phyloP scores from a whole-genome alignment of 495 filamentous ascomycete species.

The Polyplosphaeria fusca region DNA sequence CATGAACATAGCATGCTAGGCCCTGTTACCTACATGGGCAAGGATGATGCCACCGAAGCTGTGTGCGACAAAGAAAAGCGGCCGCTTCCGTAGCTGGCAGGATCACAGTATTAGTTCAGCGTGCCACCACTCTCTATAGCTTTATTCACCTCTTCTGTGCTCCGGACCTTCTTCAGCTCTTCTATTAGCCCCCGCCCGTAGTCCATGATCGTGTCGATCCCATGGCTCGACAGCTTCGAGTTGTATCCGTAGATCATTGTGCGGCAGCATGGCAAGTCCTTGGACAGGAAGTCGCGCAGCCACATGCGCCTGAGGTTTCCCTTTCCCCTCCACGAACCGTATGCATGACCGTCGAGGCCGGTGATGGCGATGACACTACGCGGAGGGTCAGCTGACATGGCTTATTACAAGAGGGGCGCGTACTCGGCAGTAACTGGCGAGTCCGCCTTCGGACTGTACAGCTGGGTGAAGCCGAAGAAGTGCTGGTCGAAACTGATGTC shows the following conservation, averaged over 20 bases:
- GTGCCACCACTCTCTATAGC: conserved; percentile 4
- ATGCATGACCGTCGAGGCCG: conserved; percentile 32
- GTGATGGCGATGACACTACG: conserved; percentile 34
- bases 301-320: conserved; percentile 11
- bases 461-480: conserved; percentile 28
- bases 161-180: conserved; percentile 21
- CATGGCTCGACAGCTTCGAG: conserved; percentile 27
- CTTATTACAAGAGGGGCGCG: too few species aligned
- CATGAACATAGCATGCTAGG: too few species aligned
- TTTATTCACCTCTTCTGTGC: neutral
- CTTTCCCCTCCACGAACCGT: conserved; percentile 34
- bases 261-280: conserved; percentile 19
- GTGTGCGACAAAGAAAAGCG: conserved; percentile 18
- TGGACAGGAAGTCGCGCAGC: too few species aligned
- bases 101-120: neutral
- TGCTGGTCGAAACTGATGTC: conserved; percentile 24
- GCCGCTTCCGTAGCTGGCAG: conserved; percentile 6
- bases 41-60: too few species aligned
- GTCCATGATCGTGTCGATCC: conserved; percentile 22
- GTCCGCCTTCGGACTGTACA: conserved; percentile 11
- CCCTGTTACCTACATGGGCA: too few species aligned
- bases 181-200: conserved; percentile 13
- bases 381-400: neutral
- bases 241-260: conserved; percentile 37
- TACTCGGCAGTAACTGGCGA: conserved; percentile 15